Evolutionary conservation across 257 asterid species (phyloP).

Genomic region (Fraxinus quadrangulata): DNA sequence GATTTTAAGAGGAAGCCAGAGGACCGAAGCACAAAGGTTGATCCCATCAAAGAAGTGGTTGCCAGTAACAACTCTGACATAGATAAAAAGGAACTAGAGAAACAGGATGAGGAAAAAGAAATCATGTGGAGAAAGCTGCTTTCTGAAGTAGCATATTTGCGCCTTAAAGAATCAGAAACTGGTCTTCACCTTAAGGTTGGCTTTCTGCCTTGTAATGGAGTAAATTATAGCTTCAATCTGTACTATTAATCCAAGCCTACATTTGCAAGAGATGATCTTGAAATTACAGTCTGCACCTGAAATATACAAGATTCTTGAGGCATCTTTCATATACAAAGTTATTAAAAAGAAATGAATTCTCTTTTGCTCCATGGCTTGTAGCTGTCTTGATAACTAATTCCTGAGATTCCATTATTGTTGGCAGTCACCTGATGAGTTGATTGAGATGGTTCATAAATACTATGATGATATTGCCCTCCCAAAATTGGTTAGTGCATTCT

Average conservation of each 20-base stretch:
- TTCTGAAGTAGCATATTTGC: slow-evolving; percentile 65
- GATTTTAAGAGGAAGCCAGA: slow-evolving; percentile 68
- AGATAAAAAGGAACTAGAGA: slow-evolving; percentile 47
- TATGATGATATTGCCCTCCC: slow-evolving; percentile 74
- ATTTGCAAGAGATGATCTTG: slow-evolving; percentile 18
- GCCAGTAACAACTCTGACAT: slow-evolving; percentile 38
- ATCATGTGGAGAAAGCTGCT: slow-evolving; percentile 56
- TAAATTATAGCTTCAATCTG: slow-evolving; percentile 14
- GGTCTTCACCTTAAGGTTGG: slow-evolving; percentile 78
- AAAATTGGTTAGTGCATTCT: slow-evolving; percentile 52
- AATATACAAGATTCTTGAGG: slow-evolving; percentile 7
- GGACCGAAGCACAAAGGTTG: slow-evolving; percentile 48
- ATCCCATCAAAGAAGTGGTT: slow-evolving; percentile 40
- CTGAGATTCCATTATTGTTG: slow-evolving; percentile 33
- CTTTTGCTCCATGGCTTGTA: slow-evolving; percentile 19
- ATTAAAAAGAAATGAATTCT: background rate
- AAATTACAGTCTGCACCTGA: slow-evolving; percentile 12
- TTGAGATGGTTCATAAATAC: slow-evolving; percentile 70
- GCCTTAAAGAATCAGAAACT: slow-evolving; percentile 77
- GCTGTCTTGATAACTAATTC: slow-evolving; percentile 27
- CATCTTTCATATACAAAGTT: background rate
- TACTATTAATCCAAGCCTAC: slow-evolving; percentile 16
- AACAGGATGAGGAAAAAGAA: slow-evolving; percentile 52
- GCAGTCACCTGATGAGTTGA: slow-evolving; percentile 75
- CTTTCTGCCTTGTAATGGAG: slow-evolving; percentile 21